Percentiles rank a stretch among this genome's conserved stretches.
Conservation (phyloP, 257 asterid genomes). For the Solanum dulcamara region DNA sequence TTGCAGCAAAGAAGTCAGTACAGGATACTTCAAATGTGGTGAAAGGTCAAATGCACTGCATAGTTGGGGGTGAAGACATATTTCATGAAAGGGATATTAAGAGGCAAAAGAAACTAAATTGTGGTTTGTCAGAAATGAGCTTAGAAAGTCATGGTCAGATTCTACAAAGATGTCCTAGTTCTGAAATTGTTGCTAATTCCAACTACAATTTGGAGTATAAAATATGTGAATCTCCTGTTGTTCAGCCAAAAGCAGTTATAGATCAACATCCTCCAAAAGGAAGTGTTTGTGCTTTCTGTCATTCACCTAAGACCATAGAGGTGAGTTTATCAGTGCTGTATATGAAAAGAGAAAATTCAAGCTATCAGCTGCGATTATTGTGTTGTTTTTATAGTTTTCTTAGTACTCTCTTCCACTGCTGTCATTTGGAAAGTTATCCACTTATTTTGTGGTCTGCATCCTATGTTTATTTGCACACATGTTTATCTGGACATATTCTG, state of each 20-base stretch:
- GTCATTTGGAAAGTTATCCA: neutral
- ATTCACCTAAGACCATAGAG: conserved; percentile 49
- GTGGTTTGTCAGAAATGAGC: conserved; percentile 23
- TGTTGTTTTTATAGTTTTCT: neutral
- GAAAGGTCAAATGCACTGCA: conserved; percentile 5
- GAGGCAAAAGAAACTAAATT: conserved; percentile 52
- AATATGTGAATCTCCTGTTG: conserved; percentile 13
- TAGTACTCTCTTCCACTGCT: neutral
- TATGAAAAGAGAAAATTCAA: neutral
- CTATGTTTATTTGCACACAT: neutral
- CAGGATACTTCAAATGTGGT: conserved; percentile 14
- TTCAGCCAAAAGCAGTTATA: conserved; percentile 11
- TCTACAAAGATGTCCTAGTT: conserved; percentile 2
- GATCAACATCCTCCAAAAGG: conserved; percentile 12
- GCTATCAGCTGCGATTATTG: neutral
- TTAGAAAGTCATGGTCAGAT: conserved; percentile 7
- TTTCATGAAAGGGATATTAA: conserved; percentile 41
- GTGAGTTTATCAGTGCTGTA: conserved; percentile 27
- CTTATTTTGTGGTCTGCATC: neutral
- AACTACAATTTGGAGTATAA: conserved; percentile 17
- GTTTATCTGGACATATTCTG: neutral
- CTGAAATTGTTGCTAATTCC: conserved; percentile 21
- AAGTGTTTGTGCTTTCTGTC: conserved; percentile 70
- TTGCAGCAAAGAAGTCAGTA: conserved; percentile 5
- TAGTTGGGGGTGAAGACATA: neutral